These are phyloP conservation scores for Leishmania lainsoni DNA, from an alignment of 208 protist species.

Conservation along the genomic window DNA sequence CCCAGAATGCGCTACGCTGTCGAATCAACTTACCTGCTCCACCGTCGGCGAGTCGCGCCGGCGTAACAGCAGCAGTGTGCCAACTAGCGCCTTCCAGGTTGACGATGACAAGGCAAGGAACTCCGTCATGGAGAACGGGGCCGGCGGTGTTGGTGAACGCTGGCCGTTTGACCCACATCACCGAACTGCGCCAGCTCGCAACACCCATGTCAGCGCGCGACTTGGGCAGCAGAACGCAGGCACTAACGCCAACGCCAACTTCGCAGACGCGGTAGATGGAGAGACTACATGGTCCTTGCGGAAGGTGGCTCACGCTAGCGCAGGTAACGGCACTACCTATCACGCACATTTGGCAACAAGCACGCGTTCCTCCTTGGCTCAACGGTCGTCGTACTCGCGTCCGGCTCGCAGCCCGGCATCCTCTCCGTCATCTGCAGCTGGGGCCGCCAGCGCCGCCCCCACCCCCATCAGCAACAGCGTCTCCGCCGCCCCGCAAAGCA, in stretches of 20 bases:
- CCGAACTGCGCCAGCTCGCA: not conserved
- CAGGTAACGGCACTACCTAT: not conserved
- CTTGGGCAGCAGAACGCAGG: not conserved
- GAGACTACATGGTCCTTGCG: not conserved
- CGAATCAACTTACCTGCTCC: constrained; percentile 1
- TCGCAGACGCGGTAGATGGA: not conserved
- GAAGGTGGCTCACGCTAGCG: not conserved
- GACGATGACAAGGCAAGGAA: constrained; percentile 17
- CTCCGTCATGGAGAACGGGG: constrained; percentile 3
- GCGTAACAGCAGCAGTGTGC: constrained; percentile 31
- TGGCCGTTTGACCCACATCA: constrained; percentile 5
- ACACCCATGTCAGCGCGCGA: not conserved
- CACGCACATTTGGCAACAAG: not conserved
- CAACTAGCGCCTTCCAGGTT: not conserved
- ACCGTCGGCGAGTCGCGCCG: constrained; percentile 23
- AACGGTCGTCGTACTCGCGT: not conserved
- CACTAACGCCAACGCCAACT: not conserved
- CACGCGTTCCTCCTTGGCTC: not conserved
- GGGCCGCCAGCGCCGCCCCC: not conserved
- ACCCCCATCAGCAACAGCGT: not conserved
- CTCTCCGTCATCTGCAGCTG: not conserved
- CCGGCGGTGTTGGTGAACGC: constrained; percentile 9
- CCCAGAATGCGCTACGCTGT: not conserved
- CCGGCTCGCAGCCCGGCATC: not conserved
- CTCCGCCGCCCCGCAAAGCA: not conserved